These are phyloP conservation scores for Fonsecaea erecta DNA, from an alignment of 2,329 filamentous ascomycete species.

Conservation along the genomic window DNA sequence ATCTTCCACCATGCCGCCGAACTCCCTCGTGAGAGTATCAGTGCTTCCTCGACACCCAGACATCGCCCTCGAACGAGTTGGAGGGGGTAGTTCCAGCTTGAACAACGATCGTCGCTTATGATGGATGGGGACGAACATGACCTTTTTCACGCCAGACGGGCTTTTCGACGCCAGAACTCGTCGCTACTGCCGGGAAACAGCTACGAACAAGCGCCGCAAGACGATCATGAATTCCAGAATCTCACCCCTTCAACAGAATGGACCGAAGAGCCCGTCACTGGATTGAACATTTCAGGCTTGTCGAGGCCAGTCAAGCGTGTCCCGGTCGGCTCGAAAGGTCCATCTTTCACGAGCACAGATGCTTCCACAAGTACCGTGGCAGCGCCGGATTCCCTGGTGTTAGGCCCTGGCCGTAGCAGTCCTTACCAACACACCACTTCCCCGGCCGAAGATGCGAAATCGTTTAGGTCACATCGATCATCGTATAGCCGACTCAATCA, in stretches of 20 bases:
- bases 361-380: constrained; percentile 1
- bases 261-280: background rate
- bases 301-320: constrained; percentile 10
- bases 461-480: constrained; percentile 7
- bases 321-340: constrained; percentile 6
- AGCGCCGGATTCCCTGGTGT: background rate
- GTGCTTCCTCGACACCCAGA: background rate
- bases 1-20: background rate
- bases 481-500: constrained; percentile 19
- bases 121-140: constrained; percentile 3
- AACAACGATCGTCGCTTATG: background rate
- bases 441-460: background rate
- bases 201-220: constrained; percentile 15
- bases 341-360: constrained; percentile 10
- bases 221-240: constrained; percentile 13
- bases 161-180: constrained; percentile 16
- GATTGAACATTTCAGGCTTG: constrained; percentile 17
- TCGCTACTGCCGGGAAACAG: background rate
- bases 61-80: no score
- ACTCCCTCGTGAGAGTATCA: background rate
- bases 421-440: background rate
- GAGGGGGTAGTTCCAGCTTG: background rate
- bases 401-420: background rate
- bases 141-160: constrained; percentile 6
- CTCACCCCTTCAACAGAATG: constrained; percentile 3